Evolutionary conservation across 352 stramenopile genomes (phyloP), one percentile per base, ranked within the genome.

Genomic region (Hyaloperonospora brassicae): DNA sequence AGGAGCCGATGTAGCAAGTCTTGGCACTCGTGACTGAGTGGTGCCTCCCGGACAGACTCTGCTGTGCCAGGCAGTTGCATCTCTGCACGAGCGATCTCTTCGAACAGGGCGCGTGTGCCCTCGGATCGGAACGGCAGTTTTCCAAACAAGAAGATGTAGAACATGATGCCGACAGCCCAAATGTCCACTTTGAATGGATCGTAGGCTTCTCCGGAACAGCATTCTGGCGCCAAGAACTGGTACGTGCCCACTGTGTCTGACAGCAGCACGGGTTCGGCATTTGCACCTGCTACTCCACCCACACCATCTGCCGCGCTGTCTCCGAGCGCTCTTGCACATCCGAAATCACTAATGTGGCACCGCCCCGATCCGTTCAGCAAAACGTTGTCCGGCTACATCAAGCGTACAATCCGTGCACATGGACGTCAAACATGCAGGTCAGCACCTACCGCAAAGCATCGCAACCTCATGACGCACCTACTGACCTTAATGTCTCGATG

Each of bases 171-270:
- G 0, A 89, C 77, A 1, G 88, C 79, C 88, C 88, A 97, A 2
- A 94, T 57, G 38, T 97, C 88, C 17, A 72, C 87, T 51, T 71
- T 64, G 54, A 91, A 93, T 12, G 86, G 82, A 47, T 90, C 79
- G 59, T 93, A 95, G 17, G 64, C 68, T 21, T 93, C 80, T 3
- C 86, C 86, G 3, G 68, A 80, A 56, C 86, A 93, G 57, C 79
- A 91, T 54, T 96, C 88, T n/a, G 88, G 87, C 3, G 84, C 78
- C 4, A 95, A 50, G 49, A 96, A 96, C 53, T 92, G 84, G 56
- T 90, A 96, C n/a, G 88, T 96, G 17, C 88, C 88, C 31, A 87
- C 72, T 1, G 88, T 96, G 44, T 95, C 78, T 5, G 73, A 81
- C 25, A 95, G 51, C 6, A 84, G 50, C 21, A 60, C 44, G 40